phyloP scores from a whole-genome alignment of 1,284 basidiomycete genomes.

The Anthracocystis walkeri region DNA sequence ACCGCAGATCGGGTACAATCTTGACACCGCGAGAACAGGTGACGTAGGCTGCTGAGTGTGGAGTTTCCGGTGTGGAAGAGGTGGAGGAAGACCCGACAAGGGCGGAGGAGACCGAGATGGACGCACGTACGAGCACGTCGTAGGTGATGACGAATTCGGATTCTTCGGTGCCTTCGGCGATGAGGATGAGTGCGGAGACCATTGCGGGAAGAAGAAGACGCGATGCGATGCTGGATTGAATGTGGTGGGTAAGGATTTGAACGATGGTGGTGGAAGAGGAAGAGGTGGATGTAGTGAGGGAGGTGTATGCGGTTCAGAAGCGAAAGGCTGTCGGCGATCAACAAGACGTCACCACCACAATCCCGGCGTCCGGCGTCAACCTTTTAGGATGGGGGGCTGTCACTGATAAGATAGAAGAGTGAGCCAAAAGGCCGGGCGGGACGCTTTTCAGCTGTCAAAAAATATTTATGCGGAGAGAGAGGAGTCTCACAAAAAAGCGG shows the following conservation, averaged over 20 bases:
- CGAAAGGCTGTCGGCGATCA: too few relatives aligned
- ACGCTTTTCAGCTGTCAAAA: too few relatives aligned
- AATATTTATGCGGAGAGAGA: too few relatives aligned
- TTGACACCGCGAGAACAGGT: slow-evolving; percentile 62
- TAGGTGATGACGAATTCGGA: slow-evolving; percentile 72
- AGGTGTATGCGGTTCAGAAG: too few relatives aligned
- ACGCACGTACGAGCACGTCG: slow-evolving; percentile 64
- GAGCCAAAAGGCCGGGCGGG: too few relatives aligned
- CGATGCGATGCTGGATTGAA: neutral
- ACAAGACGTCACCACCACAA: too few relatives aligned
- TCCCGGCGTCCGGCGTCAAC: too few relatives aligned
- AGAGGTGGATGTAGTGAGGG: neutral
- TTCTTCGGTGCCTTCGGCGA: slow-evolving; percentile 85
- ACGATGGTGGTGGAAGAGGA: neutral
- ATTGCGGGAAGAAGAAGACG: slow-evolving; percentile 9
- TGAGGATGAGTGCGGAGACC: slow-evolving; percentile 72
- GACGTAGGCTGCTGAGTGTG: slow-evolving; percentile 41
- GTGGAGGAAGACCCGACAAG: slow-evolving; percentile 49
- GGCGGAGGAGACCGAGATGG: slow-evolving; percentile 45
- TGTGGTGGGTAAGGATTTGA: neutral
- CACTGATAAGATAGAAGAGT: too few relatives aligned
- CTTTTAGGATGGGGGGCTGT: too few relatives aligned
- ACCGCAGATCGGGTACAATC: slow-evolving; percentile 59
- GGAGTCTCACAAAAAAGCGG: too few relatives aligned
- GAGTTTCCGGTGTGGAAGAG: slow-evolving; percentile 14